phyloP scores from a whole-genome alignment of 176 grass and related monocot genomes.

The Tillandsia leiboldiana region DNA sequence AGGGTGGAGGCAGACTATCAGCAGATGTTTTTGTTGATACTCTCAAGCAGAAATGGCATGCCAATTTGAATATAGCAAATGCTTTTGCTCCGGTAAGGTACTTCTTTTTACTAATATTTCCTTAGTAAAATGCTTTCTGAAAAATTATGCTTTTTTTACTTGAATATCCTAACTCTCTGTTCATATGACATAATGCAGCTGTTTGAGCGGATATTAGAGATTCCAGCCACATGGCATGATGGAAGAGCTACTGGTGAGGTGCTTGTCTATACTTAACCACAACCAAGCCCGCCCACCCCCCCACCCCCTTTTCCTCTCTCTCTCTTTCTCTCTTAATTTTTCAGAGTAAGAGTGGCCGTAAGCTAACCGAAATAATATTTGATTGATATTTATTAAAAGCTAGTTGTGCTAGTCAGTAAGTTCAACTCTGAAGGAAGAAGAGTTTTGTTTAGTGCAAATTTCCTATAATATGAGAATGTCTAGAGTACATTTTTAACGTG shows the following conservation, averaged over 20 bases:
- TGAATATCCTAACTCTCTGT: slow-evolving; percentile 21
- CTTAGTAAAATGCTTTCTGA: slow-evolving; percentile 5
- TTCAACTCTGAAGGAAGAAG: too few species aligned
- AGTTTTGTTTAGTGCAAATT: too few species aligned
- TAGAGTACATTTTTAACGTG: too few species aligned
- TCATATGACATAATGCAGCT: slow-evolving; percentile 37
- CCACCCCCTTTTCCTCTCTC: too few species aligned
- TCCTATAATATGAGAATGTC: too few species aligned
- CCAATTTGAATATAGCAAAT: slow-evolving; percentile 69
- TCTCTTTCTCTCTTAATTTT: too few species aligned
- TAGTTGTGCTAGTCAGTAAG: background rate
- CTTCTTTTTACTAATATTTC: slow-evolving; percentile 15
- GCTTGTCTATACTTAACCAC: slow-evolving; percentile 48
- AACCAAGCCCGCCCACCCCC: slow-evolving; percentile 15
- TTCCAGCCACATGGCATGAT: slow-evolving; percentile 70
- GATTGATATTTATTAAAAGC: too few species aligned
- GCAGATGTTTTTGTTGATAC: slow-evolving; percentile 95
- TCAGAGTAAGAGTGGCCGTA: too few species aligned
- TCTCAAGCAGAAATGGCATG: slow-evolving; percentile 92
- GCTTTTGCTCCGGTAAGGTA: slow-evolving; percentile 79
- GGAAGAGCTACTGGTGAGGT: slow-evolving; percentile 99
- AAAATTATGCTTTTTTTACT: slow-evolving; percentile 20
- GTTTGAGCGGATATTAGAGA: slow-evolving; percentile 82
- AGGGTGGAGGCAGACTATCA: slow-evolving; percentile 83
- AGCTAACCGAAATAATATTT: too few species aligned